Conservation (phyloP, 257 asterid genomes). For the Jacaranda copaia region DNA sequence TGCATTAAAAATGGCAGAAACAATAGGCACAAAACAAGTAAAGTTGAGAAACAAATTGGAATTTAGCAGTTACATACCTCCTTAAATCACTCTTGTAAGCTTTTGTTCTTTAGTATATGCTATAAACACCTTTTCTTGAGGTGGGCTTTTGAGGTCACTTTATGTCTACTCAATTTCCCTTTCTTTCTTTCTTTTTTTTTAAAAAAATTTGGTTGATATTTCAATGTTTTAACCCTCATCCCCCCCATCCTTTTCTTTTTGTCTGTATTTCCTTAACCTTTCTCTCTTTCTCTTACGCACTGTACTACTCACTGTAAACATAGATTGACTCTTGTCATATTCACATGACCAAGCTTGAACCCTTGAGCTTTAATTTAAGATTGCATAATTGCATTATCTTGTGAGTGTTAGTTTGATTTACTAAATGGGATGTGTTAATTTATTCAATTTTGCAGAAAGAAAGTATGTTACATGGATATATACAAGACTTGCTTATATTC, state of each 20-base stretch:
- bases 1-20: slow-evolving; percentile 41
- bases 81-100: slow-evolving; percentile 41
- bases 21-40: slow-evolving; percentile 28
- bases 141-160: slow-evolving; percentile 31
- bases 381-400: background rate
- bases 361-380: too few species aligned
- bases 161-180: slow-evolving; percentile 34
- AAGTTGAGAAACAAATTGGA: slow-evolving; percentile 44
- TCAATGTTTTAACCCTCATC: slow-evolving; percentile 43
- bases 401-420: too few species aligned
- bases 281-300: background rate
- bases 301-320: slow-evolving; percentile 11
- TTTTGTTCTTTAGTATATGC: slow-evolving; percentile 39
- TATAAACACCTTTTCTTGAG: slow-evolving; percentile 22
- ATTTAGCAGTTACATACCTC: slow-evolving; percentile 43
- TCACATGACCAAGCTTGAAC: background rate
- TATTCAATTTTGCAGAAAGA: too few species aligned
- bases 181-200: too few species aligned
- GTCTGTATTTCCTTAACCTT: slow-evolving; percentile 44
- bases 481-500: too few species aligned
- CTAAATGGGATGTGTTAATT: too few species aligned
- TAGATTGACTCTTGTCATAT: slow-evolving; percentile 14
- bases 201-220: slow-evolving; percentile 17
- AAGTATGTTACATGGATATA: too few species aligned
- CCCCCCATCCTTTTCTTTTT: slow-evolving; percentile 39